Percentiles rank a stretch among this genome's conserved stretches.
phyloP scores from a whole-genome alignment of 2,329 filamentous ascomycete genomes.

The Colletotrichum sp. region DNA sequence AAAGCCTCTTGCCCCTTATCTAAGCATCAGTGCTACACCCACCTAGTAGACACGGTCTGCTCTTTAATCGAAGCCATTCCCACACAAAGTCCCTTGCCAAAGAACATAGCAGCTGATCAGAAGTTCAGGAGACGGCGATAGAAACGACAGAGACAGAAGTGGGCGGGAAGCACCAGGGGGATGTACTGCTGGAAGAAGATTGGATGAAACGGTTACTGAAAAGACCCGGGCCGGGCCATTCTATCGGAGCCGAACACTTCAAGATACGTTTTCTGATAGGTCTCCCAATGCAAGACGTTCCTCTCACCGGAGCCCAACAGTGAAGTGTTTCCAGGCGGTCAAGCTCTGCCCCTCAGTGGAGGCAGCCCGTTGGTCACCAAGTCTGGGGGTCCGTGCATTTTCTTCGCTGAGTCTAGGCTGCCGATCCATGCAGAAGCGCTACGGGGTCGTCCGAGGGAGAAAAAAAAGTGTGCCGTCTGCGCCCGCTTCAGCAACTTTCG shows the following conservation, averaged over 20 bases:
- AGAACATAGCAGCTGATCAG: background rate
- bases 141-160: background rate
- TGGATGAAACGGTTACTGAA: background rate
- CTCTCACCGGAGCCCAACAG: background rate
- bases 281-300: background rate
- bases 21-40: background rate
- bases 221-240: background rate
- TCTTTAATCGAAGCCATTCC: background rate
- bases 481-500: background rate
- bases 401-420: background rate
- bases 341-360: conserved; percentile 7
- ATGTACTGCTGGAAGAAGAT: background rate
- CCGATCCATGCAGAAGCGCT: conserved; percentile 12
- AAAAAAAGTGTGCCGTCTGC: background rate
- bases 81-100: background rate
- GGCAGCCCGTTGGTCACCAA: background rate
- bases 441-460: conserved; percentile 1
- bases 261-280: background rate
- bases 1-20: background rate
- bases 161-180: background rate
- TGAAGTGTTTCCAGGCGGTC: background rate
- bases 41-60: background rate
- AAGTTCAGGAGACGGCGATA: background rate
- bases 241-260: background rate
- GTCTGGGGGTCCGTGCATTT: background rate